Base-by-base conservation (phyloP, 805 yeast species). In the Saccharomycopsis javanensis region DNA sequence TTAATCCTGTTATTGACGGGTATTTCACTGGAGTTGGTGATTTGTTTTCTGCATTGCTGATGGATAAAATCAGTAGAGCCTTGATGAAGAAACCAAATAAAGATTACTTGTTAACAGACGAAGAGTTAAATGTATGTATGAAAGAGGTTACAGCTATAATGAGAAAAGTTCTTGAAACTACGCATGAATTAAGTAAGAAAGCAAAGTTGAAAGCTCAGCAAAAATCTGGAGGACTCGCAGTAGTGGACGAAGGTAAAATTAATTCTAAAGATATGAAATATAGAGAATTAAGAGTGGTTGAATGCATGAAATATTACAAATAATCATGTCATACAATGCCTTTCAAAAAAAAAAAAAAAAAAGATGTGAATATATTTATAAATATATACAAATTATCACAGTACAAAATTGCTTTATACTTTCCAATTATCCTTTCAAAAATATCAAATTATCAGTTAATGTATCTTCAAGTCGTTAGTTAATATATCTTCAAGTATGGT, bases 21-120 rank as follows among this genome's bases (percentile, higher is more conserved):
- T 89, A 92, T 68, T 92, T 91, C 71, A 88, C 97, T 0, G 98
- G 98, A 1, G 96, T 94, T 0, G 98, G 98, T 5, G 98, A 91
- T 65, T 70, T 91, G 46, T 91, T 92, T 64, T 84, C 96, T 0
- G 92, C 96, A 0, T 68, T 91, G 42, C 68, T 90, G 33, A 64
- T 88, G 5, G 95, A 86, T 68, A 78, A 87, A 62, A 71, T 83
- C 30, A 72, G 69, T 63, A 67, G 67, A 45, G 25, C 51, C n/a
- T 38, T 33, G n/a, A 37, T 27, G 48, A 34, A n/a, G 13, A 52
- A 18, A 23, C 18, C 13, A 13, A 5, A 53, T 58, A 48, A 55
- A 58, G 30, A 58, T 57, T n/a, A n/a, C n/a, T 62, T 57, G 1
- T 68, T 59, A 60, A 63, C 55, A 56, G 35, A 62, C 60, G 35